phyloP scores from a whole-genome alignment of 208 protist species.

The Phytomonas sp. region DNA sequence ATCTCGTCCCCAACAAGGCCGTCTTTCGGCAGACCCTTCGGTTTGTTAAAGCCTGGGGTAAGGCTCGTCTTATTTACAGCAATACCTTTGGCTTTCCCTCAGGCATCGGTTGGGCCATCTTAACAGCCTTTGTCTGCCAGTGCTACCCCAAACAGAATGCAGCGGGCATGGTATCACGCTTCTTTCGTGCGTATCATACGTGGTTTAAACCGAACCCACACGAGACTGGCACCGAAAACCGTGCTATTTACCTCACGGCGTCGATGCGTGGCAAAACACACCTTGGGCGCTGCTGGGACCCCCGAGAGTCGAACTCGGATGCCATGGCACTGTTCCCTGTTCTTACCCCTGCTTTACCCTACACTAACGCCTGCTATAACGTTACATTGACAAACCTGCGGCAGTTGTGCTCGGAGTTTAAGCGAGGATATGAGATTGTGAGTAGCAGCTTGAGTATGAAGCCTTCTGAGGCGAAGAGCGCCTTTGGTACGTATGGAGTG shows the following conservation, averaged over 20 bases:
- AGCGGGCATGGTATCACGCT: conserved; percentile 86
- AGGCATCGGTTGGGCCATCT: conserved; percentile 96
- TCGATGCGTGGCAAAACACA: conserved; percentile 61
- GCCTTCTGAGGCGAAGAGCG: conserved; percentile 37
- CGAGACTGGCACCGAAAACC: conserved; percentile 69
- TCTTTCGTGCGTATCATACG: conserved; percentile 90
- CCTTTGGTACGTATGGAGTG: conserved; percentile 59
- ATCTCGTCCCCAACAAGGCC: conserved; percentile 92
- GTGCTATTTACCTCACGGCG: conserved; percentile 85
- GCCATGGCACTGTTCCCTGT: conserved; percentile 94
- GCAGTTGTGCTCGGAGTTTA: conserved; percentile 93
- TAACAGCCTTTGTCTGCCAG: conserved; percentile 95
- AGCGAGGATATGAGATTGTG: conserved; percentile 83
- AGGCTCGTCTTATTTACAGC: conserved; percentile 91
- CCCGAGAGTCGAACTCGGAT: conserved; percentile 79
- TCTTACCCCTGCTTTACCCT: conserved; percentile 96
- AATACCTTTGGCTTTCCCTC: conserved; percentile 96
- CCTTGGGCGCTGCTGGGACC: conserved; percentile 77
- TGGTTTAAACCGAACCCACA: conserved; percentile 91
- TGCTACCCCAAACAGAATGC: conserved; percentile 95
- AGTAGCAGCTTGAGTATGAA: conserved; percentile 29
- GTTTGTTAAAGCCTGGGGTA: conserved; percentile 97
- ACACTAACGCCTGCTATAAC: conserved; percentile 97
- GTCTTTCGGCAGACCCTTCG: conserved; percentile 93
- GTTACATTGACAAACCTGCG: conserved; percentile 92